Percentiles rank a stretch among this genome's conserved stretches.
Evolutionary conservation across 73 alveolate species (phyloP).

Genomic region (Paramecium sexaurelia): DNA sequence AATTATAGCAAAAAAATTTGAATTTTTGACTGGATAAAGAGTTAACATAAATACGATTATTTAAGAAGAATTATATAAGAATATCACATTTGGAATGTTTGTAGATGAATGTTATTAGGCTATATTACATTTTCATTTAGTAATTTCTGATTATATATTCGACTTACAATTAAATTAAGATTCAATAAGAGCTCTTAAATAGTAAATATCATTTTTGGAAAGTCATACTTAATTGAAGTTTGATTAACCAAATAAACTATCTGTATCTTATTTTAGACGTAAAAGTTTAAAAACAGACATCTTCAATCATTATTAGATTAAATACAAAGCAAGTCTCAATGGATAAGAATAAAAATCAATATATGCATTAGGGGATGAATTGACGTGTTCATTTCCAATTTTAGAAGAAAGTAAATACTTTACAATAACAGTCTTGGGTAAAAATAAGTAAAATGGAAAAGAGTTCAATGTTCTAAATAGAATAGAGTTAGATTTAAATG

Average conservation of each 20-base stretch:
- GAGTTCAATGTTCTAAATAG: background rate
- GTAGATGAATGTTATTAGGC: constrained; percentile 31
- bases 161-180: background rate
- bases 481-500: background rate
- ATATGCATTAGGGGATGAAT: constrained; percentile 6
- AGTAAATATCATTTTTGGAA: background rate
- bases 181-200: background rate
- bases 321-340: background rate
- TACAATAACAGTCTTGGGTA: background rate
- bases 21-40: background rate
- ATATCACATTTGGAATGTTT: background rate
- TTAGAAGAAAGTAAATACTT: constrained; percentile 6
- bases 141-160: background rate
- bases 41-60: background rate
- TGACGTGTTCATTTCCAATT: constrained; percentile 6
- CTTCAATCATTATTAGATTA: constrained; percentile 15
- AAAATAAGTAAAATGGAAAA: background rate
- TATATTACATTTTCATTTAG: background rate
- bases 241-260: constrained; percentile 14
- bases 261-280: background rate
- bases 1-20: background rate
- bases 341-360: constrained; percentile 42
- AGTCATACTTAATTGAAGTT: background rate
- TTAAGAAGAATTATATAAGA: background rate
- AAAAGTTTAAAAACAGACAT: constrained; percentile 39